Evolutionary conservation across 495 filamentous ascomycete species (phyloP).

Genomic region (Annulohypoxylon maeteangense): DNA sequence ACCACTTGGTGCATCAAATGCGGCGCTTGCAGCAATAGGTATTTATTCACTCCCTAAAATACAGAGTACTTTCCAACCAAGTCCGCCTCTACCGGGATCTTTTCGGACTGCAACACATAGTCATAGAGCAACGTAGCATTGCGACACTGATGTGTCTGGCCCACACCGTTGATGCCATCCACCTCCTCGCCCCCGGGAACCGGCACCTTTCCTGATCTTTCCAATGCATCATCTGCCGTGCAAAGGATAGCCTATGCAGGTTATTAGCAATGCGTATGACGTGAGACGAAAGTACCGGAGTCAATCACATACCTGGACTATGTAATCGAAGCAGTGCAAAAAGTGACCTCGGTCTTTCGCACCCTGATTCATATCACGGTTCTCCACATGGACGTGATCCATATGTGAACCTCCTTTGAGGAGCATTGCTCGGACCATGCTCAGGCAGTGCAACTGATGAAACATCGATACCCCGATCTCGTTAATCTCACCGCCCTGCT

Average conservation of each 20-base stretch:
- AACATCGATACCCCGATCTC: constrained; percentile 1
- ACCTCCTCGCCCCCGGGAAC: background rate
- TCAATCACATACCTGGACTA: background rate
- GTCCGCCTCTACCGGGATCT: background rate
- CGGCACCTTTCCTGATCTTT: background rate
- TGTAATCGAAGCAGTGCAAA: constrained; percentile 1
- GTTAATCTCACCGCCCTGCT: background rate
- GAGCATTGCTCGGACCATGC: background rate
- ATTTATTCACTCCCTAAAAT: background rate
- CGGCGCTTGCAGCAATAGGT: background rate
- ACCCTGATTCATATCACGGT: background rate
- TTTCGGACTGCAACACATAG: background rate
- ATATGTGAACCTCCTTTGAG: background rate
- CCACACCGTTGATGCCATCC: background rate
- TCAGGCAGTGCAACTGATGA: background rate
- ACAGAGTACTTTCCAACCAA: background rate
- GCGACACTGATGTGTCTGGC: background rate
- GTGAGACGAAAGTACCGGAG: background rate
- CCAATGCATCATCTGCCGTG: background rate
- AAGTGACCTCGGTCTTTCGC: background rate
- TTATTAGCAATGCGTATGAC: background rate
- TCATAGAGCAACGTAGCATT: background rate
- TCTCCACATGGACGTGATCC: background rate
- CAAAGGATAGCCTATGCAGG: background rate
- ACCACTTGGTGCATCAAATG: background rate